Evolutionary conservation across 257 asterid genomes (phyloP), one percentile per base, ranked within the genome.

Genomic region (Solanum pinnatisectum): DNA sequence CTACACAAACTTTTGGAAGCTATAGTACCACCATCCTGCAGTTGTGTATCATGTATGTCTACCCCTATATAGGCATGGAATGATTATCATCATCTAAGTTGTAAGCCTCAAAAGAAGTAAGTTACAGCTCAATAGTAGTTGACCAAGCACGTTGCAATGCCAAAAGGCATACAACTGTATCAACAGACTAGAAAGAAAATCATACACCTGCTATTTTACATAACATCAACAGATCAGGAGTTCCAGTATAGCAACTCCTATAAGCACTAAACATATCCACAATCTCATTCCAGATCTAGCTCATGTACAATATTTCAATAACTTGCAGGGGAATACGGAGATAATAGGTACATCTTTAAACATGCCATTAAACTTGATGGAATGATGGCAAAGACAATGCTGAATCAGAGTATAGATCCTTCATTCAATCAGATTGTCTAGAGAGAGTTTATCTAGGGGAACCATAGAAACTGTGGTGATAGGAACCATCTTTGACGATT

Each of bases 361-460:
- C 63, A 42, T 78, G 63, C 84, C 84, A 42, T 14, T n/a, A 27
- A 16, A 44, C 85, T 81, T 46, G 8, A 15, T 15, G 39, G 83
- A 37, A 81, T 27, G 68, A 46, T 81, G 85, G 84, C 25, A 25
- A 79, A 44, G 84, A 79, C 25, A 46, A 44, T 27, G 60, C 84
- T 72, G 71, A 60, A 89, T 83, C 88, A 27, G n/a, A 13, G 44
- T 84, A 16, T 74, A 49, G 49, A 65, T 86, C 36, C 65, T 71
- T 32, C 87, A 46, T 42, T 78, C 37, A 8, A 32, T 30, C 46
- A 22, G 35, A 35, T 27, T 42, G 37, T 76, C 83, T 22, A 52
- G 23, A 33, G 67, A 37, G 70, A 85, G 65, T 87, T 88, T 91
- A 95, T 81, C 95, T 90, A 86, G 94, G 83, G 30, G 90, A 88